phyloP scores from a whole-genome alignment of 2,329 filamentous ascomycete genomes.

The Microdochium trichocladiopsis region DNA sequence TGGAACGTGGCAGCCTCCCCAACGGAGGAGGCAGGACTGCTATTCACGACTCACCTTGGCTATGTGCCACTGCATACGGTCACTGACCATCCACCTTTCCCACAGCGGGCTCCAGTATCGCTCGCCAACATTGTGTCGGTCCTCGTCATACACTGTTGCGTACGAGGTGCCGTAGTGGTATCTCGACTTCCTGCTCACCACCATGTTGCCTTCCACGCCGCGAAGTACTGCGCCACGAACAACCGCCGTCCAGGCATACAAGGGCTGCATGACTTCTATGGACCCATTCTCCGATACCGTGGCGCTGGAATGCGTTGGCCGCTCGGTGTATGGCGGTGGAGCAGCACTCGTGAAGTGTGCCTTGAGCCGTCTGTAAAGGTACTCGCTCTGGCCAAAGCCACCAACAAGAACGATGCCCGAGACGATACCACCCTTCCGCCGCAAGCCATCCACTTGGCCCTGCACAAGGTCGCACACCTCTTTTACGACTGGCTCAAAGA shows the following conservation, averaged over 20 bases:
- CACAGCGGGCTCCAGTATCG: slow-evolving; percentile 74
- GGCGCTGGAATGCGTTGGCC: slow-evolving; percentile 57
- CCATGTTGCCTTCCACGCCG: slow-evolving; percentile 72
- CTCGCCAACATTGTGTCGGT: slow-evolving; percentile 65
- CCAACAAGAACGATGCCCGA: slow-evolving; percentile 76
- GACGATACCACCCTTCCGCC: slow-evolving; percentile 53
- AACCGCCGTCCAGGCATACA: slow-evolving; percentile 77
- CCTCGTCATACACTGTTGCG: slow-evolving; percentile 72
- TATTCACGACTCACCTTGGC: slow-evolving; percentile 51
- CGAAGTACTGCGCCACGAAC: slow-evolving; percentile 70
- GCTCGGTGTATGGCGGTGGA: slow-evolving; percentile 59
- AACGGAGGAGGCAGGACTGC: not conserved
- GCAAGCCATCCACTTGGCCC: slow-evolving; percentile 58
- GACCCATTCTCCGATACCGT: slow-evolving; percentile 43
- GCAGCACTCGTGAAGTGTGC: slow-evolving; percentile 55
- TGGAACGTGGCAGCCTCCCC: not conserved
- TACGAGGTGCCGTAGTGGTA: slow-evolving; percentile 79
- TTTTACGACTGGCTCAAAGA: slow-evolving; percentile 69
- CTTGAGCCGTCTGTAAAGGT: slow-evolving; percentile 66
- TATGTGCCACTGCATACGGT: slow-evolving; percentile 83
- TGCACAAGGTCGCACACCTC: slow-evolving; percentile 62
- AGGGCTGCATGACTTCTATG: slow-evolving; percentile 74
- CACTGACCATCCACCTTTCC: slow-evolving; percentile 78
- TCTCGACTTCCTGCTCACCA: slow-evolving; percentile 65
- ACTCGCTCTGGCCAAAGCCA: slow-evolving; percentile 74